Conservation (phyloP, 768 basidiomycete genomes). For the Artomyces pyxidatus region DNA sequence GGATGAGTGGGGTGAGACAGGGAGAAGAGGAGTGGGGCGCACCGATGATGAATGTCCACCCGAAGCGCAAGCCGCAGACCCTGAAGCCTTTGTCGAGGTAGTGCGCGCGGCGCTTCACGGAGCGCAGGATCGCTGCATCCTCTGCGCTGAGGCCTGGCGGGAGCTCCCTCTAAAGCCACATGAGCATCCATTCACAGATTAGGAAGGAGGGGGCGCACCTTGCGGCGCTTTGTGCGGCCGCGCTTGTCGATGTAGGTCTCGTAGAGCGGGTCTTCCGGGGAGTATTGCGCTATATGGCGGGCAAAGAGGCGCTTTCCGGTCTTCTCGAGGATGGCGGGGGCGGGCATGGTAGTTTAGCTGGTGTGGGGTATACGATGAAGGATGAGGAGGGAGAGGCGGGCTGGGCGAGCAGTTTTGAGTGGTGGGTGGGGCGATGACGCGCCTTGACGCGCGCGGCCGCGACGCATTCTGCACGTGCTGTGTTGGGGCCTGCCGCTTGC, state of each 20-base stretch:
- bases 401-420: too few relatives aligned
- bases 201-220: constrained; percentile 32
- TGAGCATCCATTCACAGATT: not conserved
- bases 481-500: too few relatives aligned
- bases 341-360: too few relatives aligned
- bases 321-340: constrained; percentile 24
- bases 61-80: constrained; percentile 74
- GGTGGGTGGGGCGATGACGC: too few relatives aligned
- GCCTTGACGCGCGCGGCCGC: too few relatives aligned
- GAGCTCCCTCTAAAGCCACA: constrained; percentile 41
- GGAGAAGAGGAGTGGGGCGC: constrained; percentile 12
- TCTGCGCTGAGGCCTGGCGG: constrained; percentile 72
- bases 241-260: constrained; percentile 48
- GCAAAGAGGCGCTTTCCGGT: constrained; percentile 55
- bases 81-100: constrained; percentile 84
- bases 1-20: too few relatives aligned
- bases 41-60: constrained; percentile 77
- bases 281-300: constrained; percentile 56
- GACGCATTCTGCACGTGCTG: too few relatives aligned
- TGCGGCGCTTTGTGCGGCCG: constrained; percentile 49
- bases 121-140: constrained; percentile 66
- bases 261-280: constrained; percentile 70
- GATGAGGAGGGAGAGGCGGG: too few relatives aligned
- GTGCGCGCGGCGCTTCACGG: constrained; percentile 71
- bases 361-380: too few relatives aligned